Evolutionary conservation across 2,329 filamentous ascomycete species (phyloP).

Genomic region (Xylariaceae sp.): DNA sequence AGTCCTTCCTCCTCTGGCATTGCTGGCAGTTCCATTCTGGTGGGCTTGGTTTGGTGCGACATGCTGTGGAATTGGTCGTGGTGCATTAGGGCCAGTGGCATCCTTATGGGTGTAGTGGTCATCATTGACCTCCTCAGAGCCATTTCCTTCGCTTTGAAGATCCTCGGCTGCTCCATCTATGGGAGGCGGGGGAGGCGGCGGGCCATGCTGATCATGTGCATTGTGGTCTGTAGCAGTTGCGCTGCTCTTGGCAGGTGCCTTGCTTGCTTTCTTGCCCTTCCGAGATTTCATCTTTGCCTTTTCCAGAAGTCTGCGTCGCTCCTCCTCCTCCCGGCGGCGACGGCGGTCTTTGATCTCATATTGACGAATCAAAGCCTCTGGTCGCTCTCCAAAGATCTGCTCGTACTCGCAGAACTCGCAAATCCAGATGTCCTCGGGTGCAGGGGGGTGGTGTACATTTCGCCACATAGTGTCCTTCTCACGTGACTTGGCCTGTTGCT

Average conservation of each 20-base stretch:
- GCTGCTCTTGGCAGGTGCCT: constrained; percentile 48
- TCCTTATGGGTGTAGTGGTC: constrained; percentile 25
- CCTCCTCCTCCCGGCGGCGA: constrained; percentile 74
- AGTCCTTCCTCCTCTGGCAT: not conserved
- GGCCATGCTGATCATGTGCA: constrained; percentile 11
- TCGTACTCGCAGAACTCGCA: constrained; percentile 99
- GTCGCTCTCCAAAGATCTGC: constrained; percentile 82
- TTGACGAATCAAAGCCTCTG: constrained; percentile 74
- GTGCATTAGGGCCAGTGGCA: too few relatives aligned
- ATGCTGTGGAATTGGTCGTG: too few relatives aligned
- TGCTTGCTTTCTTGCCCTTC: constrained; percentile 78
- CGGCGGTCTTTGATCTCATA: constrained; percentile 94
- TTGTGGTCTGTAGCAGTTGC: constrained; percentile 18
- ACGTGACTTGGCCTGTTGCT: constrained; percentile 67
- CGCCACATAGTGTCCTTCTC: constrained; percentile 68
- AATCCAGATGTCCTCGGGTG: constrained; percentile 74
- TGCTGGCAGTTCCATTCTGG: constrained; percentile 2
- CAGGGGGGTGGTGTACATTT: constrained; percentile 67
- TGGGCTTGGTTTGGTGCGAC: too few relatives aligned
- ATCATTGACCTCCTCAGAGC: constrained; percentile 32
- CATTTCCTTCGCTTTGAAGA: constrained; percentile 28
- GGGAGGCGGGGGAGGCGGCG: constrained; percentile 13
- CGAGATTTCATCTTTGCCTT: constrained; percentile 91
- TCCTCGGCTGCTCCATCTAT: constrained; percentile 18
- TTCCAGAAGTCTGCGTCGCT: constrained; percentile 75